Conservation (phyloP, 305 asterid species). For the Fraxinus nigra region DNA sequence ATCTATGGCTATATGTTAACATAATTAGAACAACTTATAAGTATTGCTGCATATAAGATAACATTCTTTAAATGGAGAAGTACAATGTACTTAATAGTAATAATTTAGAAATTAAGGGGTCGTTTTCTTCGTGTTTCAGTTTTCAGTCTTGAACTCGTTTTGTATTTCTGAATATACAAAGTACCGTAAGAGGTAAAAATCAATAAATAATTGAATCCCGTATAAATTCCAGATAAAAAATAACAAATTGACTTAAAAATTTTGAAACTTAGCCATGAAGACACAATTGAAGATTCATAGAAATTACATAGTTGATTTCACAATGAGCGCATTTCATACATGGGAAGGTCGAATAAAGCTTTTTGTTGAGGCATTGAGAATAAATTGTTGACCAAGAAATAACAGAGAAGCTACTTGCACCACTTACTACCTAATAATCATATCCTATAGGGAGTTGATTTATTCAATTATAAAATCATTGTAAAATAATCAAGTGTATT, state of each 20-base stretch:
- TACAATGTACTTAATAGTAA: too few species aligned
- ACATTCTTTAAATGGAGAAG: too few species aligned
- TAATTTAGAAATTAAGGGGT: too few species aligned
- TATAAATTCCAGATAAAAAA: not conserved
- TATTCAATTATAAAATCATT: too few species aligned
- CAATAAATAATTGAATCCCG: constrained; percentile 9
- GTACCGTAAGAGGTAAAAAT: not conserved
- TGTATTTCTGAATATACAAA: not conserved
- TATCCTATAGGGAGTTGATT: too few species aligned
- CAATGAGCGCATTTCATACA: too few species aligned
- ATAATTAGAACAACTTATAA: too few species aligned
- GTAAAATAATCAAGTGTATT: too few species aligned
- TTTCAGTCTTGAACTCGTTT: too few species aligned
- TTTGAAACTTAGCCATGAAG: not conserved
- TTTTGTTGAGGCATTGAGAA: not conserved
- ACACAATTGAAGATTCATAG: constrained; percentile 1
- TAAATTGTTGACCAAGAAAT: not conserved
- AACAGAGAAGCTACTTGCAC: not conserved
- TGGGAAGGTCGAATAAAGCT: not conserved
- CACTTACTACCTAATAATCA: not conserved
- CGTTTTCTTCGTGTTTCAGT: too few species aligned
- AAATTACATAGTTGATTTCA: not conserved
- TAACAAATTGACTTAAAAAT: not conserved
- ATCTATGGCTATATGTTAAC: too few species aligned
- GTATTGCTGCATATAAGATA: too few species aligned